Percentiles rank a stretch among this genome's conserved stretches.
Evolutionary conservation across 192 early-diverging fungal genomes (phyloP).

Genomic region (Podila epicladia): DNA sequence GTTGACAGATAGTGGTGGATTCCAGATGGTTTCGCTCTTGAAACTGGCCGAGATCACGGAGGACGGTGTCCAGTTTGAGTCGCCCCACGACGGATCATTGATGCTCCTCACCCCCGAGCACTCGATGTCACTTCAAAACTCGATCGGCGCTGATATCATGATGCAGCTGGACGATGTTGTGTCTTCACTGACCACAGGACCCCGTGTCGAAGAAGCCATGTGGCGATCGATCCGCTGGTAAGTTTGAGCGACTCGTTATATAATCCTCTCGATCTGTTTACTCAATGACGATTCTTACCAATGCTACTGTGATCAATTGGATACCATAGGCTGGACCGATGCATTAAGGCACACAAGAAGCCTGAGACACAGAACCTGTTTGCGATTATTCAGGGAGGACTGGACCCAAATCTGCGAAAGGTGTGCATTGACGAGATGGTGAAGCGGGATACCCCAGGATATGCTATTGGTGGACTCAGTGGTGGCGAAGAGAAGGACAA

Average conservation of each 20-base stretch:
- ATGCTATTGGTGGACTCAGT: slow-evolving; percentile 87
- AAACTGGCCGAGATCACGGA: slow-evolving; percentile 87
- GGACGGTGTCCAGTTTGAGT: slow-evolving; percentile 86
- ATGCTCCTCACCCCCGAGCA: slow-evolving; percentile 90
- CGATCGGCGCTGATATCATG: slow-evolving; percentile 89
- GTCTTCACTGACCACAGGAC: slow-evolving; percentile 81
- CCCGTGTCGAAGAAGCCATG: slow-evolving; percentile 91
- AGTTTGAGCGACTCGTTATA: neutral
- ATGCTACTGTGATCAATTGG: too few species aligned
- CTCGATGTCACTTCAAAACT: slow-evolving; percentile 87
- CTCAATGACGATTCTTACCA: neutral
- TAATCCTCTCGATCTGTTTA: neutral
- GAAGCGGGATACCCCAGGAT: slow-evolving; percentile 83
- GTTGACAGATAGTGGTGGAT: slow-evolving; percentile 86
- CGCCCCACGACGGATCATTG: slow-evolving; percentile 81
- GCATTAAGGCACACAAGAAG: slow-evolving; percentile 77
- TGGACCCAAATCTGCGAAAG: slow-evolving; percentile 73
- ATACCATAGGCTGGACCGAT: slow-evolving; percentile 70
- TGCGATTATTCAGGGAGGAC: slow-evolving; percentile 90
- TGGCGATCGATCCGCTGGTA: slow-evolving; percentile 86
- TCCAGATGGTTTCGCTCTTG: slow-evolving; percentile 92
- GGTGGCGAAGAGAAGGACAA: slow-evolving; percentile 88
- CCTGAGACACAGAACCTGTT: slow-evolving; percentile 84
- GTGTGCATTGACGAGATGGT: slow-evolving; percentile 85
- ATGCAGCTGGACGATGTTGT: slow-evolving; percentile 95